Evolutionary conservation across 495 filamentous ascomycete genomes (phyloP).

Genomic region (Tuber magnatum): DNA sequence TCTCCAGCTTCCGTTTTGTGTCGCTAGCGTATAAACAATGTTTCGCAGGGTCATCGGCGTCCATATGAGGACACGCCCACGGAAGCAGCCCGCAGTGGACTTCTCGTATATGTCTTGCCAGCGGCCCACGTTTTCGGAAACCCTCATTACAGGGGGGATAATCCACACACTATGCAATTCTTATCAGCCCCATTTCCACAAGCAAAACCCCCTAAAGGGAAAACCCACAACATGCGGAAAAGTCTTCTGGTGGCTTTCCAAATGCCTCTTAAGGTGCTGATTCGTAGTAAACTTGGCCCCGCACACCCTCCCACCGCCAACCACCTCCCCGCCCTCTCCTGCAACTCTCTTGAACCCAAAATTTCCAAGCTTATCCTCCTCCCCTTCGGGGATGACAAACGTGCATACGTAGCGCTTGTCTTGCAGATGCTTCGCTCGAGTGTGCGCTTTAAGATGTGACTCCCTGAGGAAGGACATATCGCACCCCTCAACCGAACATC

Average conservation of each 20-base stretch:
- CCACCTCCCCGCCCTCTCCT: constrained; percentile 8
- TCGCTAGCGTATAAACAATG: constrained; percentile 65
- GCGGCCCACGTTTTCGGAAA: constrained; percentile 82
- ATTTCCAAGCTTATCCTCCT: constrained; percentile 29
- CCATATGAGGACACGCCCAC: constrained; percentile 56
- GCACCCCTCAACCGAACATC: constrained; percentile 64
- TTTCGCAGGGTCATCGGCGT: constrained; percentile 50
- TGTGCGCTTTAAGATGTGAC: constrained; percentile 39
- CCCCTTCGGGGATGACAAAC: constrained; percentile 29
- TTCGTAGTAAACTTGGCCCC: constrained; percentile 37
- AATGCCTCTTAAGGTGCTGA: constrained; percentile 42
- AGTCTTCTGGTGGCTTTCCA: constrained; percentile 42
- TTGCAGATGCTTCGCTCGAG: constrained; percentile 36
- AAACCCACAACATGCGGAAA: constrained; percentile 36
- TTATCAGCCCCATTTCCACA: not conserved
- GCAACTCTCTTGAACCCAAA: constrained; percentile 38
- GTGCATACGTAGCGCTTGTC: constrained; percentile 30
- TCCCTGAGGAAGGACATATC: constrained; percentile 62
- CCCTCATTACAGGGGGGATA: constrained; percentile 66
- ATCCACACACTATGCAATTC: constrained; percentile 52
- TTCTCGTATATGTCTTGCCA: constrained; percentile 70
- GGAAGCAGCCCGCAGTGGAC: constrained; percentile 63
- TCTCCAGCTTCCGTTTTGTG: constrained; percentile 57
- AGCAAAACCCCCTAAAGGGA: not conserved
- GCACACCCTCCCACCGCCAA: constrained; percentile 21